phyloP scores from a whole-genome alignment of 2,329 filamentous ascomycete species.

The Thermothelomyces thermophilus region DNA sequence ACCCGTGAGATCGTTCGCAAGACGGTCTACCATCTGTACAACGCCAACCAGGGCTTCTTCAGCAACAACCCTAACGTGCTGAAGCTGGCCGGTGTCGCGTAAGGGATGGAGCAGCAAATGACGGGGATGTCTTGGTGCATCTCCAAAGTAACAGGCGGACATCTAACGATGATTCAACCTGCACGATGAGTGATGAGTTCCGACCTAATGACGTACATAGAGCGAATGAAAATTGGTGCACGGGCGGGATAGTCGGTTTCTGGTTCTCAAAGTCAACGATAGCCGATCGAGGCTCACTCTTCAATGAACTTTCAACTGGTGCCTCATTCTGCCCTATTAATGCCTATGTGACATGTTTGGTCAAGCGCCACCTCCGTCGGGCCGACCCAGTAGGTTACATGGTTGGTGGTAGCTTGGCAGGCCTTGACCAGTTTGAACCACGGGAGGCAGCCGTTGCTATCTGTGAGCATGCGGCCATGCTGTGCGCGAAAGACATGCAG shows the following conservation, averaged over 20 bases:
- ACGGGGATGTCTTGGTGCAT: conserved; percentile 7
- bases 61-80: conserved; percentile 27
- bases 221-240: conserved; percentile 6
- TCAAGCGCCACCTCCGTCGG: too few relatives aligned
- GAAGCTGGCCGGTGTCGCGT: conserved; percentile 27
- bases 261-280: neutral
- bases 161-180: conserved; percentile 14
- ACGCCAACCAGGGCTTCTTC: conserved; percentile 30
- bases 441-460: too few relatives aligned
- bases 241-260: neutral
- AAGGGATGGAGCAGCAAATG: neutral
- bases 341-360: neutral
- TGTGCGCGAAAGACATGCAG: too few relatives aligned
- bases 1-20: conserved; percentile 60
- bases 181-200: conserved; percentile 22
- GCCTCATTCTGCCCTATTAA: too few relatives aligned
- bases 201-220: conserved; percentile 18
- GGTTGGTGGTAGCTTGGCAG: too few relatives aligned
- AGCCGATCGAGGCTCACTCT: neutral
- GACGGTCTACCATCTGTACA: conserved; percentile 47
- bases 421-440: too few relatives aligned
- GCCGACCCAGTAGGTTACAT: too few relatives aligned
- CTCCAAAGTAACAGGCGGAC: conserved; percentile 9
- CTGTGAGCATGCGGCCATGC: too few relatives aligned
- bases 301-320: neutral